Evolutionary conservation across 345 rosid species (phyloP), one percentile per base, ranked within the genome.

Genomic region (Sisymbrium altissimum): DNA sequence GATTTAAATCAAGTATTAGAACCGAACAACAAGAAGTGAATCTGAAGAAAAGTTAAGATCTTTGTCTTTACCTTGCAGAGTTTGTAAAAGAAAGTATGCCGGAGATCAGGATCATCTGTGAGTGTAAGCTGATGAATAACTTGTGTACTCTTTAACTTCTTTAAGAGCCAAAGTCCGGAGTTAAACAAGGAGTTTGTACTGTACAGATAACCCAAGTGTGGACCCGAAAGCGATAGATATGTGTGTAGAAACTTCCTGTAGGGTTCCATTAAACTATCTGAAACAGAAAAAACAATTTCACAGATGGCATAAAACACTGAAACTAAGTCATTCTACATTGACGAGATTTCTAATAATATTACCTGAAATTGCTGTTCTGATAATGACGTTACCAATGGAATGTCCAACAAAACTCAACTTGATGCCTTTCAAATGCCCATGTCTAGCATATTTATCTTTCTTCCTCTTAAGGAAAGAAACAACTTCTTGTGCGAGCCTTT

Each of bases 61-160:
- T 44, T 27, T 54, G 48, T 57, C 14, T 13, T 50, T 80, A 90
- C 99, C 98, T 90, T 83, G 71, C 89, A 90, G 70, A 95, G 97
- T 71, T 79, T 81, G 85, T 90, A 92, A 61, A 95, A 83, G 85
- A 92, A 90, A 7, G 93, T 92, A n/a, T 84, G 86, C 6, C 75
- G 75, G 13, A 95, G 89, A 79, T 88, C 89, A 33, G 93, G 85
- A 65, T 90, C 91, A 81, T 95, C 99, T 0, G 99, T 88, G 78
- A 95, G 87, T 38, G 98, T 95, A 57, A 95, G 98, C 81, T 92
- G 98, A 84, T 95, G 98, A 82, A 95, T 90, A 84, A 96, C 93
- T 66, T 82, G 96, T 32, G 92, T 86, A 52, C 87, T 87, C 83
- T 87, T 95, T 64, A 92, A 75, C 83, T 95, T 95, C 86, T 92